Percentiles rank a stretch among this genome's conserved stretches.
Conservation (phyloP, 2,329 filamentous ascomycete species). For the Hortaea werneckii region DNA sequence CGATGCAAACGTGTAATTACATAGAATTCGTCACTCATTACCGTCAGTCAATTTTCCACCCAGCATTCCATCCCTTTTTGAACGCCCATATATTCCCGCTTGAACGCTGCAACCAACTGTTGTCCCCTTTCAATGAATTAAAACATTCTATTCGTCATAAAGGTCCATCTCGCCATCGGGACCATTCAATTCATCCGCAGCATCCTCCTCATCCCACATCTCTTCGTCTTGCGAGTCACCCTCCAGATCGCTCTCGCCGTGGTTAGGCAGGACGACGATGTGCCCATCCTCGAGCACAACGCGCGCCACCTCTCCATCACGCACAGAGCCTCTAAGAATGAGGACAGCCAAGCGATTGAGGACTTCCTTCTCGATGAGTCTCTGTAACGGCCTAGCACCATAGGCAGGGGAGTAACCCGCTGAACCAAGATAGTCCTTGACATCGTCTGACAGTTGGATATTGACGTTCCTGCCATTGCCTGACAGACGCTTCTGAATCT, state of each 20-base stretch:
- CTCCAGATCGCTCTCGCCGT: slow-evolving; percentile 53
- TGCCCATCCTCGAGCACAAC: slow-evolving; percentile 73
- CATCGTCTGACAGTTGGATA: slow-evolving; percentile 75
- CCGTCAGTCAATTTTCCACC: too few relatives aligned
- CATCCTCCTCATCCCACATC: slow-evolving; percentile 64
- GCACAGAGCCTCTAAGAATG: slow-evolving; percentile 74
- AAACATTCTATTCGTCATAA: slow-evolving; percentile 42
- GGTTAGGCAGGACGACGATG: slow-evolving; percentile 74
- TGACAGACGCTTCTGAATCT: slow-evolving; percentile 85
- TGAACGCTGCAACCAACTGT: neutral
- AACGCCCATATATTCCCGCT: neutral
- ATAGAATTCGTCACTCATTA: too few relatives aligned
- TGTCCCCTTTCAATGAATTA: neutral
- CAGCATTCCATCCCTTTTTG: too few relatives aligned
- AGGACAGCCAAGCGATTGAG: slow-evolving; percentile 87
- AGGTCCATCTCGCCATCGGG: slow-evolving; percentile 50
- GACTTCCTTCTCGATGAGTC: slow-evolving; percentile 94
- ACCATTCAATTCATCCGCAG: slow-evolving; percentile 55
- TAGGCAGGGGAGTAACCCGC: slow-evolving; percentile 94
- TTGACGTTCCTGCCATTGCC: slow-evolving; percentile 74
- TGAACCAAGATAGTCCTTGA: slow-evolving; percentile 84
- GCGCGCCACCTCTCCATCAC: slow-evolving; percentile 72
- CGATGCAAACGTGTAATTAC: too few relatives aligned
- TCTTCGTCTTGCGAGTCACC: slow-evolving; percentile 44
- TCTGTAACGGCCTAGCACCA: slow-evolving; percentile 75